Percentiles rank a stretch among this genome's conserved stretches.
Conservation (phyloP, 73 alveolate species). For the Paraurostyla sp. region DNA sequence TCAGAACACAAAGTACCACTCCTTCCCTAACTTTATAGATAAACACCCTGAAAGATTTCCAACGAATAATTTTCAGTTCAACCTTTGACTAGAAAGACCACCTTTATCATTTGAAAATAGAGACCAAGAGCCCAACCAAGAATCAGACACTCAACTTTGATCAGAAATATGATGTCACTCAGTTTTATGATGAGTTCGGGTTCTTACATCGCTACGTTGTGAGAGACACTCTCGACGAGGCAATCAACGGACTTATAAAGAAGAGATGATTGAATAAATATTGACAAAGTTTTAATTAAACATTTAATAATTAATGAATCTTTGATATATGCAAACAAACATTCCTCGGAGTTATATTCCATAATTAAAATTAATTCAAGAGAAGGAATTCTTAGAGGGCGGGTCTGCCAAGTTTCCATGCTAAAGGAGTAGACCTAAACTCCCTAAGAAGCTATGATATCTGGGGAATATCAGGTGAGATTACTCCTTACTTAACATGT, state of each 20-base stretch:
- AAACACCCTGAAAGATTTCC: not conserved
- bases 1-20: not conserved
- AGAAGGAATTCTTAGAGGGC: too few relatives aligned
- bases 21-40: too few relatives aligned
- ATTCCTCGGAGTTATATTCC: too few relatives aligned
- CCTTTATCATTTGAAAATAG: too few relatives aligned
- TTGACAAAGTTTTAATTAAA: not conserved
- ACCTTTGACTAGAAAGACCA: too few relatives aligned
- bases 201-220: slow-evolving; percentile 21
- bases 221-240: slow-evolving; percentile 19
- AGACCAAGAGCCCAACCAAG: too few relatives aligned
- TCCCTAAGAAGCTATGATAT: slow-evolving; percentile 59
- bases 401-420: slow-evolving; percentile 10
- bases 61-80: not conserved
- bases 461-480: slow-evolving; percentile 50
- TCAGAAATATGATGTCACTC: too few relatives aligned
- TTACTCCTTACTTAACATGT: slow-evolving; percentile 44
- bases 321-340: not conserved
- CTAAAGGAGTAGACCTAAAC: slow-evolving; percentile 55
- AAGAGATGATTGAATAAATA: not conserved
- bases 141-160: too few relatives aligned
- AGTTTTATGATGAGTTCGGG: slow-evolving; percentile 23
- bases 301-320: not conserved
- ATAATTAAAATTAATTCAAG: too few relatives aligned
- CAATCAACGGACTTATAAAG: not conserved